A percentile compares a stretch with the other conserved stretches of the same genome.
phyloP scores from a whole-genome alignment of 1,284 basidiomycete genomes.

The Heterobasidion irregulare region DNA sequence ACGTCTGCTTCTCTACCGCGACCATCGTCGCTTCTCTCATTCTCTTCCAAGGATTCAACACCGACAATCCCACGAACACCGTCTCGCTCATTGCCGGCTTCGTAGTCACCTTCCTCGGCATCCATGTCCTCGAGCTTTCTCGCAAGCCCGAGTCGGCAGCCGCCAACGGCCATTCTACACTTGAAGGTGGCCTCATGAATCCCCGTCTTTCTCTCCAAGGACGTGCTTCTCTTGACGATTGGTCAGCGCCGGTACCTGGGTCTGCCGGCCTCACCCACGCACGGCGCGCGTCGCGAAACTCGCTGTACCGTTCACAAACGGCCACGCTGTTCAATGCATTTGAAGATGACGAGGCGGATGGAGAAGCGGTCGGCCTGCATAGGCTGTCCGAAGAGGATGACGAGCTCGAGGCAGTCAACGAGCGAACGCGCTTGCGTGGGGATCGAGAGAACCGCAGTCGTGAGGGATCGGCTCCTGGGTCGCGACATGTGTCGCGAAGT shows the following conservation, averaged over 20 bases:
- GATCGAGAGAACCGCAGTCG: neutral
- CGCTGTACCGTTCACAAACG: constrained; percentile 53
- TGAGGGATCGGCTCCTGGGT: neutral
- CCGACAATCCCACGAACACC: constrained; percentile 73
- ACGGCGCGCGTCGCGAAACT: constrained; percentile 38
- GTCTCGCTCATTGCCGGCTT: constrained; percentile 85
- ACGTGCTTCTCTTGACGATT: constrained; percentile 63
- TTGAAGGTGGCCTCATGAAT: constrained; percentile 75
- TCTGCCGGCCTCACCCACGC: constrained; percentile 28
- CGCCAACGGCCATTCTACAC: constrained; percentile 40
- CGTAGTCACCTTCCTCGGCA: constrained; percentile 86
- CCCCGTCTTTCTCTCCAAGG: constrained; percentile 64
- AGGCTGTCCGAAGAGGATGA: constrained; percentile 22
- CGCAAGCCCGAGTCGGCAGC: constrained; percentile 48
- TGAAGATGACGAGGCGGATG: constrained; percentile 30
- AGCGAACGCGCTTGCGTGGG: constrained; percentile 23
- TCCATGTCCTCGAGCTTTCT: constrained; percentile 84
- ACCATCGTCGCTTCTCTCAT: constrained; percentile 94
- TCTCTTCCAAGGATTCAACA: constrained; percentile 96
- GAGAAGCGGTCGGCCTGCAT: constrained; percentile 18
- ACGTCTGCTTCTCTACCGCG: constrained; percentile 95
- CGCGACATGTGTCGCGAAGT: constrained; percentile 6
- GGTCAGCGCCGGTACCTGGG: constrained; percentile 38
- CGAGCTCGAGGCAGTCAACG: constrained; percentile 22
- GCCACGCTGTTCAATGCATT: constrained; percentile 59